Percentiles rank a stretch among this genome's conserved stretches.
Evolutionary conservation across 371 early-diverging fungal species (phyloP).

Genomic region (Syncephalis plumigaleata): DNA sequence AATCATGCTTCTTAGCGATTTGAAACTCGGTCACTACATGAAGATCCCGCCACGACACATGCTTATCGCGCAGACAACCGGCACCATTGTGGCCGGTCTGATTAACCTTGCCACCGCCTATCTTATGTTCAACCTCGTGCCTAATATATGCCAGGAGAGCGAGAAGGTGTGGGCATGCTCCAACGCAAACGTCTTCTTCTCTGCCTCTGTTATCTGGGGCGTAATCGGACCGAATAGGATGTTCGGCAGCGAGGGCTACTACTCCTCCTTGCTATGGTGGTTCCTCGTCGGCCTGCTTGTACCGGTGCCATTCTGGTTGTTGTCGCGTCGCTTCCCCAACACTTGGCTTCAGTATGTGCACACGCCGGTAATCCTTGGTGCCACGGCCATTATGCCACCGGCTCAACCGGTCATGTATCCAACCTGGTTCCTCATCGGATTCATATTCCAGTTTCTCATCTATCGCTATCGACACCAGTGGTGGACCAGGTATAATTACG

Average conservation of each 20-base stretch:
- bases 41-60: constrained; percentile 37
- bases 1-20: constrained; percentile 23
- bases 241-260: constrained; percentile 33
- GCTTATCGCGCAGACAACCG: constrained; percentile 29
- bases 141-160: constrained; percentile 11
- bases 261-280: constrained; percentile 32
- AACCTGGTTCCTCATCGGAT: constrained; percentile 42
- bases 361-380: constrained; percentile 17
- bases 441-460: constrained; percentile 39
- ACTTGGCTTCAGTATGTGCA: constrained; percentile 9
- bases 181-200: constrained; percentile 15
- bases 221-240: constrained; percentile 50
- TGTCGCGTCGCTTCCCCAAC: constrained; percentile 14
- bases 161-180: constrained; percentile 16
- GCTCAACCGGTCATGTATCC: constrained; percentile 13
- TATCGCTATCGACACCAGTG: constrained; percentile 31
- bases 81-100: constrained; percentile 20
- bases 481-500: constrained; percentile 54
- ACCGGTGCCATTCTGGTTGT: constrained; percentile 28
- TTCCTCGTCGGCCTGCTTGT: constrained; percentile 35
- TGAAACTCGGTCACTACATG: constrained; percentile 43
- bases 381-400: constrained; percentile 19
- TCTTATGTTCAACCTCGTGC: constrained; percentile 12
- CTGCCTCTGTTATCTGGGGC: constrained; percentile 38
- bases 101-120: constrained; percentile 18